phyloP scores from a whole-genome alignment of 345 rosid species.

The Syzygium jambos region DNA sequence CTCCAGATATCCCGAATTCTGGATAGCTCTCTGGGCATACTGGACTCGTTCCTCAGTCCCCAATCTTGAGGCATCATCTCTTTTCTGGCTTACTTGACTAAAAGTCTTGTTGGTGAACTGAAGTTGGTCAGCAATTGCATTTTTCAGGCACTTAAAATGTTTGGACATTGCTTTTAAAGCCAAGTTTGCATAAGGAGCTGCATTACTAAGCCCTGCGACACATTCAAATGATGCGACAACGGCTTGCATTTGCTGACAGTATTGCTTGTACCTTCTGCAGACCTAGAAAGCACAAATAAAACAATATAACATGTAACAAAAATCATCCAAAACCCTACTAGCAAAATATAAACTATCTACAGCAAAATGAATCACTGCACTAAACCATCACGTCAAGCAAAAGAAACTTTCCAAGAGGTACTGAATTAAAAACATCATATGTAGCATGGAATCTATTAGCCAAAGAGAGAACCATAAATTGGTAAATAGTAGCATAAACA shows the following conservation, averaged over 20 bases:
- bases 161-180: constrained; percentile 73
- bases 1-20: constrained; percentile 34
- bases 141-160: constrained; percentile 69
- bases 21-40: constrained; percentile 29
- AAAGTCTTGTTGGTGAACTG: constrained; percentile 35
- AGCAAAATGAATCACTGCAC: not conserved
- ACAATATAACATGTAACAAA: not conserved
- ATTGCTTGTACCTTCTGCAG: constrained; percentile 73
- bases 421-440: not conserved
- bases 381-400: not conserved
- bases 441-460: not conserved
- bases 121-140: constrained; percentile 71
- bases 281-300: constrained; percentile 29
- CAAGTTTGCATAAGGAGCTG: constrained; percentile 66
- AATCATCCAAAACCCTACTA: not conserved
- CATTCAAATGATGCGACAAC: constrained; percentile 72
- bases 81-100: constrained; percentile 21
- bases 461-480: not conserved
- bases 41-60: constrained; percentile 34
- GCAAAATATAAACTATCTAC: not conserved
- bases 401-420: not conserved
- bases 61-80: constrained; percentile 38
- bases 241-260: constrained; percentile 74
- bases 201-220: constrained; percentile 79
- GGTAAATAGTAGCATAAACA: not conserved